These are phyloP conservation scores for Naganishia antarctica DNA, from an alignment of 768 basidiomycete genomes.

Conservation along the genomic window DNA sequence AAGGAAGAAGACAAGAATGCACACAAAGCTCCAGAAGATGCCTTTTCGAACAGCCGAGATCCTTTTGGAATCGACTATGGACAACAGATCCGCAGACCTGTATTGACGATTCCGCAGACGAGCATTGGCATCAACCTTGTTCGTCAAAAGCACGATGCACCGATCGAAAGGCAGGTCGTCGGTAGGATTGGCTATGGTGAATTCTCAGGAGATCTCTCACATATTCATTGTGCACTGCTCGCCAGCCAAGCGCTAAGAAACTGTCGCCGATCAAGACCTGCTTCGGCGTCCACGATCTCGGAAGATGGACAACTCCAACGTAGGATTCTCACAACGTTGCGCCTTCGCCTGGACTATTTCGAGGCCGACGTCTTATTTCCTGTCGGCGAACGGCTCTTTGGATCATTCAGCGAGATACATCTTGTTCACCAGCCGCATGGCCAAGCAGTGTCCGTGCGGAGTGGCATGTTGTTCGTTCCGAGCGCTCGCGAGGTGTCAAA, in stretches of 20 bases:
- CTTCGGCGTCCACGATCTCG: not conserved
- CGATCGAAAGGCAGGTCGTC: conserved; percentile 28
- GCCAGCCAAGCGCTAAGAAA: conserved; percentile 53
- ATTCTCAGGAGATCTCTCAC: conserved; percentile 53
- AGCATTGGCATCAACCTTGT: conserved; percentile 16
- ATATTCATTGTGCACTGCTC: conserved; percentile 66
- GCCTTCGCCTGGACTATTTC: conserved; percentile 32
- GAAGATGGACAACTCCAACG: not conserved
- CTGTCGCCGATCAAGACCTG: not conserved
- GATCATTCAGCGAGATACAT: conserved; percentile 45
- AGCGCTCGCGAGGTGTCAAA: conserved; percentile 53
- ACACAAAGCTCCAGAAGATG: not conserved
- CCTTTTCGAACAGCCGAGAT: conserved; percentile 20
- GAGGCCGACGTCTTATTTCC: conserved; percentile 47
- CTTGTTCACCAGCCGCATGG: conserved; percentile 54
- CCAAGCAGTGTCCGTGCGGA: conserved; percentile 50
- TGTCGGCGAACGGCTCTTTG: conserved; percentile 46
- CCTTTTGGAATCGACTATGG: conserved; percentile 17
- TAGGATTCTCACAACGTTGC: conserved; percentile 16
- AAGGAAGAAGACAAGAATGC: conserved; percentile 26
- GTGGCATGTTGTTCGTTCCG: conserved; percentile 56
- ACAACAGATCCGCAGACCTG: conserved; percentile 17
- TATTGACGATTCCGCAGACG: conserved; percentile 17
- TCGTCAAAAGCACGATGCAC: conserved; percentile 24
- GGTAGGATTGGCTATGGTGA: not conserved